phyloP scores from a whole-genome alignment of 768 basidiomycete species.

The Boletus bicolor region DNA sequence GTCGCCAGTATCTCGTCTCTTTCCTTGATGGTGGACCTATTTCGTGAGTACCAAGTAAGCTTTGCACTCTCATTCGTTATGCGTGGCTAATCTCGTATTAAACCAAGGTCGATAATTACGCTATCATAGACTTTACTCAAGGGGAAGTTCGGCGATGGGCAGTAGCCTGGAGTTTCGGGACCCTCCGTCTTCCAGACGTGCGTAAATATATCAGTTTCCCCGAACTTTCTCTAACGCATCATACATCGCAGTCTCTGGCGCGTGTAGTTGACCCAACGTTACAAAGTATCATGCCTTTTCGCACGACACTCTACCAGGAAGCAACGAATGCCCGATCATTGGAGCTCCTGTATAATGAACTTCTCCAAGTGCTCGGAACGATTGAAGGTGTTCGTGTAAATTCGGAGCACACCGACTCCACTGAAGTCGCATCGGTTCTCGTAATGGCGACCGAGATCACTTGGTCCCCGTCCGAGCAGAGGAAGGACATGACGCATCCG shows the following conservation, averaged over 20 bases:
- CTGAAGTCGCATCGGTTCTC: constrained; percentile 15
- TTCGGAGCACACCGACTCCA: background rate
- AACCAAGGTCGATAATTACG: constrained; percentile 79
- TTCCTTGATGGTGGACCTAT: constrained; percentile 49
- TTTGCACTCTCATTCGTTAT: background rate
- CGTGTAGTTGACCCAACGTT: constrained; percentile 41
- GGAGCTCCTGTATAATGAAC: constrained; percentile 8
- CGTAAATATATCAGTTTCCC: constrained; percentile 26
- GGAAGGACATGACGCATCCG: constrained; percentile 36
- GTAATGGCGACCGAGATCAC: constrained; percentile 41
- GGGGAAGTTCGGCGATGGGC: constrained; percentile 93
- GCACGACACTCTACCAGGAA: constrained; percentile 52
- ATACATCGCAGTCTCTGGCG: constrained; percentile 30
- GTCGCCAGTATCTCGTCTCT: constrained; percentile 85
- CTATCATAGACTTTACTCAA: constrained; percentile 77
- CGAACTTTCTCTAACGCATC: constrained; percentile 31
- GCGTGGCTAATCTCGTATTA: background rate
- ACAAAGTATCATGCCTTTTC: constrained; percentile 52
- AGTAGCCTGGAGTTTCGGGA: constrained; percentile 78
- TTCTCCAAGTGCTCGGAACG: constrained; percentile 33
- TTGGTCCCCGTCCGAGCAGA: constrained; percentile 68
- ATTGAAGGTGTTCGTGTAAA: constrained; percentile 31
- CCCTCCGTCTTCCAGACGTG: constrained; percentile 73
- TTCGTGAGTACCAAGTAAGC: constrained; percentile 47
- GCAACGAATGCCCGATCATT: constrained; percentile 17